phyloP scores from a whole-genome alignment of 2,329 filamentous ascomycete species.

The Diplodia scrobiculata region DNA sequence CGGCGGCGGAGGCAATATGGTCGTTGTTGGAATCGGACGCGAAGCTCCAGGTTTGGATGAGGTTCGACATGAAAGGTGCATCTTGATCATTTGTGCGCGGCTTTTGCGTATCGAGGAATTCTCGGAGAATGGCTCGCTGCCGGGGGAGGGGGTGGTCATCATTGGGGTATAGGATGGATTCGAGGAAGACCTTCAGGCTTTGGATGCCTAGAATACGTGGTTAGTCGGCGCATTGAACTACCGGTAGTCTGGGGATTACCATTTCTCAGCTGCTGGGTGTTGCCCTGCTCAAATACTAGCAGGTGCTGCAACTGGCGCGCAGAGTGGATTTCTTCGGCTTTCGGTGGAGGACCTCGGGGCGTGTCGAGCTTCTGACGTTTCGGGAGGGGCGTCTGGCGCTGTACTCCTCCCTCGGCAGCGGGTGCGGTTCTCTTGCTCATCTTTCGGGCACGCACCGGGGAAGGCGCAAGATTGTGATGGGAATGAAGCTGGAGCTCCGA shows the following conservation, averaged over 20 bases:
- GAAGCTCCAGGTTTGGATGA: conserved; percentile 87
- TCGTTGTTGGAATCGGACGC: conserved; percentile 79
- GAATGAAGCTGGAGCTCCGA: neutral
- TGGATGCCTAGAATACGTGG: conserved; percentile 57
- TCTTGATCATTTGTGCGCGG: conserved; percentile 55
- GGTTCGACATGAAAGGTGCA: conserved; percentile 69
- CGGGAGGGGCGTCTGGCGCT: conserved; percentile 33
- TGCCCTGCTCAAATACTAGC: conserved; percentile 44
- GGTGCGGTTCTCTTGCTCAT: conserved; percentile 40
- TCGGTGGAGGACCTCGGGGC: conserved; percentile 14
- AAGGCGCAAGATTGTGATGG: neutral
- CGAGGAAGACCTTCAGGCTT: conserved; percentile 71
- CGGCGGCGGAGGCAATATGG: conserved; percentile 74
- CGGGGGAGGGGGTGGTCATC: conserved; percentile 52
- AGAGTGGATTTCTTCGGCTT: conserved; percentile 40
- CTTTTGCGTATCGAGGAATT: conserved; percentile 67
- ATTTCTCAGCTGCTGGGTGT: conserved; percentile 37
- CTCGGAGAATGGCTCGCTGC: conserved; percentile 63
- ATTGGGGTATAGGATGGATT: conserved; percentile 60
- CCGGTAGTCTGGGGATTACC: conserved; percentile 33
- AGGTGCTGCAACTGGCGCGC: conserved; percentile 43
- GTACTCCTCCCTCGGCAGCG: conserved; percentile 1
- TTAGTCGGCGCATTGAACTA: conserved; percentile 30
- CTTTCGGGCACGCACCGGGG: neutral
- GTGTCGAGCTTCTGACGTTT: conserved; percentile 41